These are phyloP conservation scores for Apiospora pterosperma DNA, from an alignment of 2,329 filamentous ascomycete genomes.

Conservation along the genomic window DNA sequence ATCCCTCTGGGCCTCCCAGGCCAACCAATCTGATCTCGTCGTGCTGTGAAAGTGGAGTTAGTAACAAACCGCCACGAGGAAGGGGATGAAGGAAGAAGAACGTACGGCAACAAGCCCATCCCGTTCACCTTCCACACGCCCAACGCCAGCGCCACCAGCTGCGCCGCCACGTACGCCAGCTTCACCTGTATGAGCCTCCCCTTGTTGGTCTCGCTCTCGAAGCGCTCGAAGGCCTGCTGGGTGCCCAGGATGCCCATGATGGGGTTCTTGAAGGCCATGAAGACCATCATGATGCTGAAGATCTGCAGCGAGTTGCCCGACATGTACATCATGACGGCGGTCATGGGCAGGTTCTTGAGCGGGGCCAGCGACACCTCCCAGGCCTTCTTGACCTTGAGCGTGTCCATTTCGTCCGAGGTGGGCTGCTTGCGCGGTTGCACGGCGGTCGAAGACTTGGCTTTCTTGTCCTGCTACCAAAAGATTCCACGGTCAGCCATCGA, in stretches of 20 bases:
- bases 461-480: conserved; percentile 38
- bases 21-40: conserved; percentile 94
- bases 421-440: conserved; percentile 59
- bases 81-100: conserved; percentile 19
- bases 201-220: conserved; percentile 78
- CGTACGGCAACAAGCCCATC: conserved; percentile 91
- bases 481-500: conserved; percentile 6
- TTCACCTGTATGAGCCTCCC: conserved; percentile 78
- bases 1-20: conserved; percentile 80
- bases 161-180: conserved; percentile 81
- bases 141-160: conserved; percentile 76
- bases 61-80: conserved; percentile 10
- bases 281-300: conserved; percentile 99
- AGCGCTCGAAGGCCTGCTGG: conserved; percentile 84
- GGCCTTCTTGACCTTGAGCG: conserved; percentile 94
- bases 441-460: conserved; percentile 38
- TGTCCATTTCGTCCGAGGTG: conserved; percentile 84
- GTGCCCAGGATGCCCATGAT: conserved; percentile 79
- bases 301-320: conserved; percentile 97
- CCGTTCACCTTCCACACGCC: conserved; percentile 96
- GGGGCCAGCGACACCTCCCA: conserved; percentile 96
- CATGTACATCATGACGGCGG: conserved; percentile 99
- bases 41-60: conserved; percentile 57
- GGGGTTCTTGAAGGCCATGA: conserved; percentile 97
- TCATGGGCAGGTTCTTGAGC: conserved; percentile 95